These are phyloP conservation scores for Puccinia sorghi DNA, from an alignment of 1,284 basidiomycete genomes.

Conservation along the genomic window DNA sequence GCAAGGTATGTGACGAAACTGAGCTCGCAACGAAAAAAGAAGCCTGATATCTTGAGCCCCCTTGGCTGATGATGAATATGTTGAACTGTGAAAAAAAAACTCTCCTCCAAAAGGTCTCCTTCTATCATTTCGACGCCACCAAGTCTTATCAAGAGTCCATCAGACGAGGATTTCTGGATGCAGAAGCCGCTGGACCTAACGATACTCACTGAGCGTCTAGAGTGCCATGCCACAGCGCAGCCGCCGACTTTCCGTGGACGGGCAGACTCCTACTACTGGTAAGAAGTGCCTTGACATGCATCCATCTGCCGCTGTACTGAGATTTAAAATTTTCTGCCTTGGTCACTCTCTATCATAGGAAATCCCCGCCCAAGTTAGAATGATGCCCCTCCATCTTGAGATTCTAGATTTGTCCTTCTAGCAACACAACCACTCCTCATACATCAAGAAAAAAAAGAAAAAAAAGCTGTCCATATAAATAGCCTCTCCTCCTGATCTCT, in stretches of 20 bases:
- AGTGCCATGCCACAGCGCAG: not conserved
- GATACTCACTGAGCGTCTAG: slow-evolving; percentile 10
- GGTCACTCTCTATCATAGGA: not conserved
- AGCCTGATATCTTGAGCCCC: too few relatives aligned
- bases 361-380: not conserved
- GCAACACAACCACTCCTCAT: too few relatives aligned
- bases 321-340: too few relatives aligned
- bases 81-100: too few relatives aligned
- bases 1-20: not conserved
- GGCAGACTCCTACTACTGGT: slow-evolving; percentile 30
- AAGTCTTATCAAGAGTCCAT: not conserved
- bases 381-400: not conserved
- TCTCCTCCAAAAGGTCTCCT: slow-evolving; percentile 25
- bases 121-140: slow-evolving; percentile 24
- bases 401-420: too few relatives aligned
- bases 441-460: too few relatives aligned
- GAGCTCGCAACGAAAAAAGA: too few relatives aligned
- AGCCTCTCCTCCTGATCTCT: too few relatives aligned
- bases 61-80: too few relatives aligned
- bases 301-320: too few relatives aligned
- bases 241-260: not conserved
- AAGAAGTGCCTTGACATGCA: not conserved
- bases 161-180: not conserved
- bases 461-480: too few relatives aligned
- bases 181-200: not conserved